A percentile compares a stretch with the other conserved stretches of the same genome.
Conservation (phyloP, 2,329 filamentous ascomycete genomes). For the Apiospora arundinis region DNA sequence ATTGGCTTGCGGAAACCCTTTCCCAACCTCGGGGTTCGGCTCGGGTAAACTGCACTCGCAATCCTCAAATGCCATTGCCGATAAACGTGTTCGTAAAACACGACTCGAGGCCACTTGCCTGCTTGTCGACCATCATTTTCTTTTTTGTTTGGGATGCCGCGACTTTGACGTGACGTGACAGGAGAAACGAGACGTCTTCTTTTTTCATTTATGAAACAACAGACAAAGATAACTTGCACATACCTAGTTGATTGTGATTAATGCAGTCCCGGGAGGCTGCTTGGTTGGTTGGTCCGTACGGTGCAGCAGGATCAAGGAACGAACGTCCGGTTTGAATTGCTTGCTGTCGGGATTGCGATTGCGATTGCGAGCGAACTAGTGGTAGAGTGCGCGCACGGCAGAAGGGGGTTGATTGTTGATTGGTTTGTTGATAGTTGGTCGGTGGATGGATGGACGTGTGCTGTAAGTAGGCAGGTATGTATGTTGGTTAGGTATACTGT, state of each 20-base stretch:
- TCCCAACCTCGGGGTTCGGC: slow-evolving; percentile 17
- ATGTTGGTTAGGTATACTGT: no score
- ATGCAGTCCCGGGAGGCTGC: background rate
- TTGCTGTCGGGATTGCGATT: background rate
- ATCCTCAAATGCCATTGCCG: slow-evolving; percentile 14
- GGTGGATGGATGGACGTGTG: background rate
- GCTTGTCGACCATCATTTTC: background rate
- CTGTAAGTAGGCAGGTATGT: no score
- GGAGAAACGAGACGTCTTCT: background rate
- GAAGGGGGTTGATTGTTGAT: background rate
- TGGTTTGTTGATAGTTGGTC: background rate
- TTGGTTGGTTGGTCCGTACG: background rate
- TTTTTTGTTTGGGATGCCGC: background rate
- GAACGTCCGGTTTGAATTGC: background rate
- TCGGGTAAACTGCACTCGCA: slow-evolving; percentile 11
- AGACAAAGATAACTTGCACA: background rate
- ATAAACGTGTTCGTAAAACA: slow-evolving; percentile 17
- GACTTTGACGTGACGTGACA: slow-evolving; percentile 2
- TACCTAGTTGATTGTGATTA: slow-evolving; percentile 2
- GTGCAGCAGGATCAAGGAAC: slow-evolving; percentile 2
- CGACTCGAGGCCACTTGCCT: slow-evolving; percentile 15
- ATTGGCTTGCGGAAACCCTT: slow-evolving; percentile 13
- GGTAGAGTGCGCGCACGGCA: background rate
- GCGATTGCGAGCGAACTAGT: background rate
- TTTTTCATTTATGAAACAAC: background rate